Evolutionary conservation across 1,284 basidiomycete genomes (phyloP), one percentile per base, ranked within the genome.

Genomic region (Apiotrichum gracile): DNA sequence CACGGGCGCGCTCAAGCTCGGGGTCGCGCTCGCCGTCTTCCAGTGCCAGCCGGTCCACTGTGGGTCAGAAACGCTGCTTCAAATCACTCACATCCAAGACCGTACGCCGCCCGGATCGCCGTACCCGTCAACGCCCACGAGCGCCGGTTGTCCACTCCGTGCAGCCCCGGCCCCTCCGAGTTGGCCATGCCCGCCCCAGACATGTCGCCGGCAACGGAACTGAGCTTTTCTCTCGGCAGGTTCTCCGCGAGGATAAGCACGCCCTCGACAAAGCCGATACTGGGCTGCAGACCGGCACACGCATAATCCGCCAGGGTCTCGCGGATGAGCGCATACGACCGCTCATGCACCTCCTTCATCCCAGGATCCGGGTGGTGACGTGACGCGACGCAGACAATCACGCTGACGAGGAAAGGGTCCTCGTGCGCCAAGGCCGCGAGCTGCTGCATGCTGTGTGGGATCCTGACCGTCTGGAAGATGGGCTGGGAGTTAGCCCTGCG

Each of bases 191-290:
- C 19, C 8, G 53, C 63, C 10, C 54, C 60, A 9, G 65, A 41
- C 45, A 69, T 56, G 31, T 63, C 61, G 13, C 25, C 47, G 2
- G 47, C 34, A 6, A 40, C 45, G 4, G 51, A 17, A 7, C 43
- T 41, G 22, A 50, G 31, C 1, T 37, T 55, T 31, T 72, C 69
- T 17, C 65, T 57, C 1, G 70, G 70, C 3, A 69, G 56, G 46
- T 72, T 65, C 49, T 73, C 75, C 13, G 75, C 76, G 5, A 77
- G 61, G 0, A 77, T 63, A 14, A 77, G 56, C 9, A 77, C 66
- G 6, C 73, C 75, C 54, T 77, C 76, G 25, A 77, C 74, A 25
- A 76, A 70, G 4, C 76, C 75, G 7, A 76, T 69, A n/a, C 62
- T 66, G 0, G 68, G 69, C 21, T 67, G 65, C 33, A 73, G 64